Evolutionary conservation across 306 rosid species (phyloP), one percentile per base, ranked within the genome.

Genomic region (Malus asiatica): DNA sequence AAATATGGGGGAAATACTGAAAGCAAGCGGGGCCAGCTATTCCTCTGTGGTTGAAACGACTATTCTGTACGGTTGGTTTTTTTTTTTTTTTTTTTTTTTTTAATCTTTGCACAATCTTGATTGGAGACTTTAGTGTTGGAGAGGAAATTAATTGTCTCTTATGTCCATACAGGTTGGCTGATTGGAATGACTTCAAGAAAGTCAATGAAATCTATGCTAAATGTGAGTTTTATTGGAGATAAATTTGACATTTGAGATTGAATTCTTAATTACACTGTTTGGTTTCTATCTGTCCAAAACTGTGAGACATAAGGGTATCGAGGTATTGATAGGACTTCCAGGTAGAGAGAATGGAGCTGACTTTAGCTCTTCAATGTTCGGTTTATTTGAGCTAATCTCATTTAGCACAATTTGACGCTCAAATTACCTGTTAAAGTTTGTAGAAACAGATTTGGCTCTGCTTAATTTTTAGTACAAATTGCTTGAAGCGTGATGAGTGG

Each of bases 21-120:
- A 86, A 81, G 90, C 93, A 5, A 84, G 98, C 66, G 97, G 97
- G 72, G 89, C 91, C 12, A 73, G 79, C 84, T 92, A 89, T 66
- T 81, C 93, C n/a, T 87, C 97, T 6, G 98, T 95, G 77, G 98
- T 95, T 44, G 92, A 95, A 86, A 94, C 98, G 19, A 94, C 98
- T 53, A 94, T 94, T 55, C 76, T 94, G 98, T 94, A 87, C 44
- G 84, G 53, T 51, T 27, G 29, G 29, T 27, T 27, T 78, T 58
- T 13, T 22, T 25, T 57, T 1, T 25, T 5, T 30, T n/a, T 32
- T 32, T 32, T 4, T 0, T 32, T 32, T 4, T 32, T 4, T 27
- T 2, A 27, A 27, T 32, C 70, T 46, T 51, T 78, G 38, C 66
- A 8, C 0, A 53, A 33, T 23, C 35, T 27, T 76, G 59, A 48